Evolutionary conservation across 2,329 filamentous ascomycete species (phyloP).

Genomic region (Fusarium metavorans): DNA sequence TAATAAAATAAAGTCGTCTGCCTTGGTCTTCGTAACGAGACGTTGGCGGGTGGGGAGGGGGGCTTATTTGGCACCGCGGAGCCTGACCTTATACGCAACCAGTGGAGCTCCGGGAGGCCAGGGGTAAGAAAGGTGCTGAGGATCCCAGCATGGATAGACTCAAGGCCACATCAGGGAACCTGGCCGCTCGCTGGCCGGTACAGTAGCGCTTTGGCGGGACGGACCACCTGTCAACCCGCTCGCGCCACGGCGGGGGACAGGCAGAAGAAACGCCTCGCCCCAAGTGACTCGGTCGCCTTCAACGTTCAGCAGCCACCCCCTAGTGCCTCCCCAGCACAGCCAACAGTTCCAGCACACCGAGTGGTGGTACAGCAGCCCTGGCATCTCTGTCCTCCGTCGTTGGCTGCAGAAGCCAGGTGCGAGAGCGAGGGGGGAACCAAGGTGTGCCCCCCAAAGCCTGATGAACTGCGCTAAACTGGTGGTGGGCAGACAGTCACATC

Average conservation of each 20-base stretch:
- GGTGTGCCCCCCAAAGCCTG: conserved; percentile 24
- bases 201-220: conserved; percentile 33
- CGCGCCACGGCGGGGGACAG: conserved; percentile 42
- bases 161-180: conserved; percentile 38
- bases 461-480: conserved; percentile 23
- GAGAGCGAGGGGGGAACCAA: conserved; percentile 9
- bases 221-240: conserved; percentile 47
- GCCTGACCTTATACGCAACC: conserved; percentile 45
- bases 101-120: conserved; percentile 39
- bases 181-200: conserved; percentile 15
- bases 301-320: conserved; percentile 38
- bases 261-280: conserved; percentile 41
- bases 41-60: conserved; percentile 41
- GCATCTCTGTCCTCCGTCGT: conserved; percentile 29
- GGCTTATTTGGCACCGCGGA: conserved; percentile 42
- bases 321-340: conserved; percentile 30
- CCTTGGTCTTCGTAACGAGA: conserved; percentile 42
- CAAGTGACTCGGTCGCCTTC: conserved; percentile 19
- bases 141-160: conserved; percentile 17
- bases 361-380: conserved; percentile 25
- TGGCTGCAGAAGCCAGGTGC: conserved; percentile 25
- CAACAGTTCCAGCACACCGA: conserved; percentile 21
- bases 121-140: conserved; percentile 28
- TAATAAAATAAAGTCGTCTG: conserved; percentile 30
- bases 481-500: conserved; percentile 37